A percentile compares a stretch with the other conserved stretches of the same genome.
These are phyloP conservation scores for Collybiopsis confluens DNA, from an alignment of 768 basidiomycete genomes.

Conservation along the genomic window DNA sequence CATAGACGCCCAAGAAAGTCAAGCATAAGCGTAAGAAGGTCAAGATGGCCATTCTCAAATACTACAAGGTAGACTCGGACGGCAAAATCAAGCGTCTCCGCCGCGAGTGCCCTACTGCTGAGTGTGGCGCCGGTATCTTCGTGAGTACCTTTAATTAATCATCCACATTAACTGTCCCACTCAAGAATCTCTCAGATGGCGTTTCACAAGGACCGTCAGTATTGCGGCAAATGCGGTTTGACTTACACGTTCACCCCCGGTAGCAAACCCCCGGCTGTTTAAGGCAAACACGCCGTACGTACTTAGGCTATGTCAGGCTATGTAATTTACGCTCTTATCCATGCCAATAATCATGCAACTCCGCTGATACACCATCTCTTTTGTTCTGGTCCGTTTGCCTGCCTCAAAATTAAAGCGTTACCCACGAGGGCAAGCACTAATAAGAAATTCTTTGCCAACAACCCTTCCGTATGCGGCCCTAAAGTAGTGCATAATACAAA, in stretches of 20 bases:
- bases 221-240: conserved; percentile 93
- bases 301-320: background rate
- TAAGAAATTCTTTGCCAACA: too few relatives aligned
- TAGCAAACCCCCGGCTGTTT: conserved; percentile 71
- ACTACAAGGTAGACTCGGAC: conserved; percentile 99
- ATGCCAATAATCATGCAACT: background rate
- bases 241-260: conserved; percentile 84
- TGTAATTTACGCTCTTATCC: background rate
- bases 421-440: background rate
- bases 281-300: conserved; percentile 21
- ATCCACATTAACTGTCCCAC: conserved; percentile 13
- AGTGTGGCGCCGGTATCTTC: conserved; percentile 84
- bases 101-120: conserved; percentile 87
- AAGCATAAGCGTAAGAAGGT: conserved; percentile 99
- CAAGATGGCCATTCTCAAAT: conserved; percentile 99
- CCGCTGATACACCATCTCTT: background rate
- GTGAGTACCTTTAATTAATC: conserved; percentile 38
- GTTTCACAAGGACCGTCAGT: conserved; percentile 96
- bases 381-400: background rate
- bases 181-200: conserved; percentile 71
- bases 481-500: background rate
- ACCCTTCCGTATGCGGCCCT: background rate
- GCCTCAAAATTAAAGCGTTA: background rate
- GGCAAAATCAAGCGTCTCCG: conserved; percentile 99
- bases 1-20: conserved; percentile 95